Percentiles rank a stretch among this genome's conserved stretches.
These are phyloP conservation scores for Amanita phalloides DNA, from an alignment of 768 basidiomycete genomes.

Conservation along the genomic window DNA sequence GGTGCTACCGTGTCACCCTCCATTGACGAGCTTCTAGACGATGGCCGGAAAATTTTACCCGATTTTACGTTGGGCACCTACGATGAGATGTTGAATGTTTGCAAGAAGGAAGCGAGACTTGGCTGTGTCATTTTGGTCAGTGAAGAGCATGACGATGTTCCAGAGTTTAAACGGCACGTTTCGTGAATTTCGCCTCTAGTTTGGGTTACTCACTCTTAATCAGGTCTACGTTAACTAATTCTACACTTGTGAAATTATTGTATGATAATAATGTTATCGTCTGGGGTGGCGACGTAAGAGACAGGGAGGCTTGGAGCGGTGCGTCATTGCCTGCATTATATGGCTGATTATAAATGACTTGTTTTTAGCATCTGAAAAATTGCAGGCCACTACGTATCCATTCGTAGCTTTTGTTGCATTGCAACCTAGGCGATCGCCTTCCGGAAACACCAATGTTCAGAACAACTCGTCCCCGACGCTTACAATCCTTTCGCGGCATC, in stretches of 20 bases:
- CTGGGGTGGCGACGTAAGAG: constrained; percentile 90
- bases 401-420: constrained; percentile 88
- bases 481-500: constrained; percentile 79
- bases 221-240: constrained; percentile 70
- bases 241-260: constrained; percentile 55
- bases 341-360: constrained; percentile 5
- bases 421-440: constrained; percentile 52
- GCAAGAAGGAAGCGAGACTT: constrained; percentile 63
- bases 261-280: constrained; percentile 68
- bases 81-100: constrained; percentile 62
- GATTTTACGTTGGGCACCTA: constrained; percentile 78
- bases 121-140: constrained; percentile 78
- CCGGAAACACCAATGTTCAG: constrained; percentile 22
- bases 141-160: constrained; percentile 83
- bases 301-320: constrained; percentile 72
- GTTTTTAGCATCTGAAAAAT: constrained; percentile 42
- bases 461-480: constrained; percentile 36
- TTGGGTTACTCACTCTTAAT: background rate
- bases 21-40: constrained; percentile 14
- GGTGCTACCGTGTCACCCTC: constrained; percentile 10
- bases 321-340: constrained; percentile 5
- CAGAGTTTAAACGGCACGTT: constrained; percentile 73
- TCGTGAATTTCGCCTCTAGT: background rate
- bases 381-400: constrained; percentile 86
- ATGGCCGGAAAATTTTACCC: constrained; percentile 47